These are phyloP conservation scores for Ustilago crameri DNA, from an alignment of 1,284 basidiomycete species.

Conservation along the genomic window DNA sequence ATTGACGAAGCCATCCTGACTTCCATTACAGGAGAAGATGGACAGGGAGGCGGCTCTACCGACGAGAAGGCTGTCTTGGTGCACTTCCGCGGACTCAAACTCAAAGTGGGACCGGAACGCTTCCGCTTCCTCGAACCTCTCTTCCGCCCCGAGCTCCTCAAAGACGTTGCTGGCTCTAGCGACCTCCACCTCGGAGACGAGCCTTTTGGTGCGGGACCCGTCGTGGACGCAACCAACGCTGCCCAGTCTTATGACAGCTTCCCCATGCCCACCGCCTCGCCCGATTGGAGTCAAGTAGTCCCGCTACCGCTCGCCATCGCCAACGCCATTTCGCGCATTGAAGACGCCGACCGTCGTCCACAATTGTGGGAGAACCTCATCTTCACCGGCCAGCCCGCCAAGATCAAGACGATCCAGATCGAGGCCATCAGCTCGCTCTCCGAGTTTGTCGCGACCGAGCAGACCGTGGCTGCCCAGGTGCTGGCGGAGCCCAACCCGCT, in stretches of 20 bases:
- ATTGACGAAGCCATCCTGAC: constrained; percentile 44
- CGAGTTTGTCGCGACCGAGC: constrained; percentile 42
- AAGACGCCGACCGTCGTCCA: constrained; percentile 54
- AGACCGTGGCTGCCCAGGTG: constrained; percentile 56
- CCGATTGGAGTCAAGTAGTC: constrained; percentile 32
- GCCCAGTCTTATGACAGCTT: constrained; percentile 29
- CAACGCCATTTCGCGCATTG: constrained; percentile 46
- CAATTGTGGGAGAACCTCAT: constrained; percentile 65
- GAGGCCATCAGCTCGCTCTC: constrained; percentile 51
- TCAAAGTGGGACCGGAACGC: constrained; percentile 56
- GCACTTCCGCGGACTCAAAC: constrained; percentile 54
- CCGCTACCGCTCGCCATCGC: constrained; percentile 50
- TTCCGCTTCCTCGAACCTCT: constrained; percentile 62
- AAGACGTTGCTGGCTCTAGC: constrained; percentile 40
- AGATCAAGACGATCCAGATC: constrained; percentile 52
- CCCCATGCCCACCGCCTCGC: constrained; percentile 16
- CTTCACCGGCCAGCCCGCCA: constrained; percentile 58
- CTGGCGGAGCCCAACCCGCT: constrained; percentile 57
- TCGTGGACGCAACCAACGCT: constrained; percentile 7
- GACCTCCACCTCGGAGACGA: constrained; percentile 40
- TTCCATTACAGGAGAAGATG: constrained; percentile 46
- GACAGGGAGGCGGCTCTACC: constrained; percentile 47
- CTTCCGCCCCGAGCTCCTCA: constrained; percentile 53
- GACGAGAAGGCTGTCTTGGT: constrained; percentile 47
- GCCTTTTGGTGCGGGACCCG: constrained; percentile 42